A percentile compares a stretch with the other conserved stretches of the same genome.
These are phyloP conservation scores for Erysimum pusillum DNA, from an alignment of 441 rosid genomes.

Conservation along the genomic window DNA sequence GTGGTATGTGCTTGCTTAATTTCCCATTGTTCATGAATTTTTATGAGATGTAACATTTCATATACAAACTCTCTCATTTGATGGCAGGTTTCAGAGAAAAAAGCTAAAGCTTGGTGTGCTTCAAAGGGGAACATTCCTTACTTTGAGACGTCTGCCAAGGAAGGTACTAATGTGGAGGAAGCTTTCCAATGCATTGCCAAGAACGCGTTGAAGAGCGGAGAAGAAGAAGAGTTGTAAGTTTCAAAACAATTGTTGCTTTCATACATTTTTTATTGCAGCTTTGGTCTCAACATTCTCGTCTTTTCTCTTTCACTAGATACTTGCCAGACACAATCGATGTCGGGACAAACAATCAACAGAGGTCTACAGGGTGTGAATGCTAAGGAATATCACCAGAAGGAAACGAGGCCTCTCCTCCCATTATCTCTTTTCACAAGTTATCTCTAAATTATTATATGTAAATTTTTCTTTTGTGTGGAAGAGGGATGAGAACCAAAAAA, in stretches of 20 bases:
- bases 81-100: conserved; percentile 89
- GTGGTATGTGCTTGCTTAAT: conserved; percentile 57
- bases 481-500: conserved; percentile 5
- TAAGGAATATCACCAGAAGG: conserved; percentile 36
- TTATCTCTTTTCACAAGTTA: conserved; percentile 34
- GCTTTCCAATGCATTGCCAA: conserved; percentile 97
- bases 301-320: conserved; percentile 54
- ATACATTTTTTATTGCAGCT: not conserved
- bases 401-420: conserved; percentile 12
- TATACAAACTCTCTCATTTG: not conserved
- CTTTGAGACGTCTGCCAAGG: conserved; percentile 98
- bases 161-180: conserved; percentile 95
- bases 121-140: conserved; percentile 97
- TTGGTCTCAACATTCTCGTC: conserved; percentile 25
- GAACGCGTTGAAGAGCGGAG: conserved; percentile 90
- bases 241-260: not conserved
- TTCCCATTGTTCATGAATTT: conserved; percentile 21
- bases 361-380: conserved; percentile 90
- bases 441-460: conserved; percentile 31
- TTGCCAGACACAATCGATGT: conserved; percentile 94
- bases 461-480: conserved; percentile 26
- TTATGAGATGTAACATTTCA: not conserved
- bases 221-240: conserved; percentile 95
- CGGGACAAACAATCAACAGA: conserved; percentile 70
- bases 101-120: conserved; percentile 97